A percentile compares a stretch with the other conserved stretches of the same genome.
Evolutionary conservation across 2,329 filamentous ascomycete genomes (phyloP).

Genomic region (Fusarium liriodendri): DNA sequence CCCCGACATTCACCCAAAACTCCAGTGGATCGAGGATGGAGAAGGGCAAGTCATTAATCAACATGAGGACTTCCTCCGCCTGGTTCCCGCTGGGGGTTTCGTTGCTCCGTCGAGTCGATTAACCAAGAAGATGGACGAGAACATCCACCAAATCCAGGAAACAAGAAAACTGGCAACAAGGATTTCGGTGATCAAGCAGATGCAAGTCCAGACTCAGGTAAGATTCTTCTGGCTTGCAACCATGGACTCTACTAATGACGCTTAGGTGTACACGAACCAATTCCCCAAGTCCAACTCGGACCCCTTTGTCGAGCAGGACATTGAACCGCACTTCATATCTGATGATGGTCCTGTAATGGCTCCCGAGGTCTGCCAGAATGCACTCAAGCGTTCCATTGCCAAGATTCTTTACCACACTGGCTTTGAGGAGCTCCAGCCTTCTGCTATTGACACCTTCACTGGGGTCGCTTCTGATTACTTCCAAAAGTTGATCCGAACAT

Average conservation of each 20-base stretch:
- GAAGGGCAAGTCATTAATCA: conserved; percentile 92
- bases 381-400: conserved; percentile 88
- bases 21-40: conserved; percentile 90
- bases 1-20: conserved; percentile 81
- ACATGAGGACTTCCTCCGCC: conserved; percentile 83
- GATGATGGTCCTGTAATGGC: conserved; percentile 92
- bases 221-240: conserved; percentile 28
- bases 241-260: conserved; percentile 16
- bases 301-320: conserved; percentile 87
- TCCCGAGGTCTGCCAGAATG: conserved; percentile 81
- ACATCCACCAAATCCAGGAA: conserved; percentile 95
- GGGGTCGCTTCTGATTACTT: conserved; percentile 93
- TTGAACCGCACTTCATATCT: conserved; percentile 88
- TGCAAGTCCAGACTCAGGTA: conserved; percentile 98
- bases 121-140: conserved; percentile 84
- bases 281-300: conserved; percentile 96
- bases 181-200: conserved; percentile 98
- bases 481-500: conserved; percentile 80
- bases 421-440: conserved; percentile 97
- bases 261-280: conserved; percentile 93
- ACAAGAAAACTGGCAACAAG: conserved; percentile 96
- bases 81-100: conserved; percentile 82
- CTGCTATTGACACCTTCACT: conserved; percentile 89
- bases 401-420: conserved; percentile 97
- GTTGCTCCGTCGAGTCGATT: conserved; percentile 79